Evolutionary conservation across 495 filamentous ascomycete species (phyloP), one percentile per base, ranked within the genome.

Genomic region (Margaritispora aquatica): DNA sequence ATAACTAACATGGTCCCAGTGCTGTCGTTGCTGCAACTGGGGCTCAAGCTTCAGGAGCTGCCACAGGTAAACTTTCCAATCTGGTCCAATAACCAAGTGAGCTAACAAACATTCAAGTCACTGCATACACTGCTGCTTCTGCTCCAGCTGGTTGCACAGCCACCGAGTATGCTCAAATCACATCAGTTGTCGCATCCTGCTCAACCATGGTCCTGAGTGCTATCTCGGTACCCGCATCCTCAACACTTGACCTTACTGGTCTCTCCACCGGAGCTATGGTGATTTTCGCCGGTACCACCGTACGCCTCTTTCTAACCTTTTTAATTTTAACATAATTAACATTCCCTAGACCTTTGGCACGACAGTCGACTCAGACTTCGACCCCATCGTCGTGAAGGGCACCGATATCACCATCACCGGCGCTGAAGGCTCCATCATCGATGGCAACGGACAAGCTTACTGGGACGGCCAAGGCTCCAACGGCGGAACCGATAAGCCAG

Each of bases 401-500:
- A 76, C 67, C 11, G 67, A 74, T 36, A 73, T 81, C 63, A 72
- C 71, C 17, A 67, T 82, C 22, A 70, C 73, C 27, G 78, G 78
- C 29, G 75, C 75, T 4, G 57, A 62, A 0, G 76, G 74, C 1
- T 69, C 74, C 23, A 54, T 74, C 31, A 70, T 82, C 38, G 64
- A 82, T 55, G 75, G 75, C 21, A 73, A 75, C 57, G 79, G 79
- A 2, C 65, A 69, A 0, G 63, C 61, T 23, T 81, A 75, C 71
- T 82, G 79, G 79, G 79, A 82, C 60, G 76, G 77, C 3, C 4
- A 77, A 46, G 79, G 79, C 20, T 66, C 72, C 24, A 78, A 77
- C 57, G 80, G 79, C 13, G 78, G 78, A 9, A 76, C 70, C 62
- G 75, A 60, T 20, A 83, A 82, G 70, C 77, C 77, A 2, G 26